Evolutionary conservation across 768 basidiomycete genomes (phyloP), one percentile per base, ranked within the genome.

Genomic region (Leccinum imitatum): DNA sequence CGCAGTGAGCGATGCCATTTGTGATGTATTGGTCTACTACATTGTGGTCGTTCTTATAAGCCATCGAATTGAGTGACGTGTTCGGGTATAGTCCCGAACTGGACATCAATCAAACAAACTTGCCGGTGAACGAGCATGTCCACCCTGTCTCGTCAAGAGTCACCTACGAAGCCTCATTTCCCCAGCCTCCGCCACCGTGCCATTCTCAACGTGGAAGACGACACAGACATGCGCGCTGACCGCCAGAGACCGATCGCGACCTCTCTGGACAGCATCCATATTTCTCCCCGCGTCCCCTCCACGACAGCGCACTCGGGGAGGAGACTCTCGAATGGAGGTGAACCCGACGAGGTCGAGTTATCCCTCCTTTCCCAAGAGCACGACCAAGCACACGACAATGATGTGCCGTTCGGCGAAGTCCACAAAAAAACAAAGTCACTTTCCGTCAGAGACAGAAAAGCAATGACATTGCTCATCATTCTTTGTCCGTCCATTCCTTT

Each of bases 381-480:
- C 21, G 85, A 87, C 67, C 75, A 82, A 51, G 69, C 73, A 19
- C 73, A 78, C 58, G 77, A 78, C 48, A 74, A 79, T 35, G 70
- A 64, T 14, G 70, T 65, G 21, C 65, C 69, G 48, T 78, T 78
- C 54, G 75, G 70, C 17, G 63, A 69, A 46, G 68, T 67, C 31
- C 68, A 72, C 50, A 69, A 71, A 27, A 75, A 75, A 56, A 63
- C 69, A 50, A 88, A 83, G 70, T 69, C 81, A 25, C 80, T 92
- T 64, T 88, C 87, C 39, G 66, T 79, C 31, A 88, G 86, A 71
- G 95, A 98, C 76, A 90, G 89, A 74, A 80, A 84, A 66, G 91
- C 88, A 53, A 93, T 98, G 82, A 84, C 84, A 4, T 76, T 98
- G 56, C 78, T 98, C 35, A 88, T 93, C 73, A 78, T 94, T 66